These are phyloP conservation scores for Fusarium illudens DNA, from an alignment of 2,329 filamentous ascomycete species.

Conservation along the genomic window DNA sequence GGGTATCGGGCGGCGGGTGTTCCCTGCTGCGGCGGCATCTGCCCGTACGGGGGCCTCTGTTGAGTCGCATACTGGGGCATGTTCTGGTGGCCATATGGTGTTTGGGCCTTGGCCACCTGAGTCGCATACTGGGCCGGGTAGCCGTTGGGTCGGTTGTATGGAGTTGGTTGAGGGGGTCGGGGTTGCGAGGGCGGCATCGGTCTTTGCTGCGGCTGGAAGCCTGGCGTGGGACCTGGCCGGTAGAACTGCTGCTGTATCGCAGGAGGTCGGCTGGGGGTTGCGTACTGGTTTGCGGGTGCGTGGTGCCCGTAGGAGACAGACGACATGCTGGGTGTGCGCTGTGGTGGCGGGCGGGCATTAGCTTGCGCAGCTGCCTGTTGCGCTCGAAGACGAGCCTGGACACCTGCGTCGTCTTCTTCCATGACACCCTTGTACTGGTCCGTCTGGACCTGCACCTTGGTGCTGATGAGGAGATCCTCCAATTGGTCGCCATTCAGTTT, in stretches of 20 bases:
- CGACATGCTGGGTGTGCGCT: conserved; percentile 51
- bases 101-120: conserved; percentile 61
- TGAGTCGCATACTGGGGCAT: conserved; percentile 59
- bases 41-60: conserved; percentile 54
- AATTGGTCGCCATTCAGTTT: conserved; percentile 87
- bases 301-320: conserved; percentile 56
- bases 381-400: conserved; percentile 59
- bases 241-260: conserved; percentile 57
- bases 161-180: conserved; percentile 54
- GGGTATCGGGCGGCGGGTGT: conserved; percentile 55
- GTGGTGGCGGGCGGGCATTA: conserved; percentile 48
- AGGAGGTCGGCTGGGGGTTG: conserved; percentile 57
- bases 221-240: conserved; percentile 48
- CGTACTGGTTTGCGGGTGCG: conserved; percentile 55
- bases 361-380: conserved; percentile 47
- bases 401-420: conserved; percentile 79
- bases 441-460: conserved; percentile 75
- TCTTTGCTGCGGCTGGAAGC: conserved; percentile 55
- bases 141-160: conserved; percentile 60
- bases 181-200: conserved; percentile 45
- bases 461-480: conserved; percentile 83
- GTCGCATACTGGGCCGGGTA: conserved; percentile 58
- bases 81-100: conserved; percentile 61
- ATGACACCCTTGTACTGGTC: conserved; percentile 80
- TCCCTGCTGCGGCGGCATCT: conserved; percentile 52